Conservation (phyloP, 78 protist species). For the Protostelium mycophagum region DNA sequence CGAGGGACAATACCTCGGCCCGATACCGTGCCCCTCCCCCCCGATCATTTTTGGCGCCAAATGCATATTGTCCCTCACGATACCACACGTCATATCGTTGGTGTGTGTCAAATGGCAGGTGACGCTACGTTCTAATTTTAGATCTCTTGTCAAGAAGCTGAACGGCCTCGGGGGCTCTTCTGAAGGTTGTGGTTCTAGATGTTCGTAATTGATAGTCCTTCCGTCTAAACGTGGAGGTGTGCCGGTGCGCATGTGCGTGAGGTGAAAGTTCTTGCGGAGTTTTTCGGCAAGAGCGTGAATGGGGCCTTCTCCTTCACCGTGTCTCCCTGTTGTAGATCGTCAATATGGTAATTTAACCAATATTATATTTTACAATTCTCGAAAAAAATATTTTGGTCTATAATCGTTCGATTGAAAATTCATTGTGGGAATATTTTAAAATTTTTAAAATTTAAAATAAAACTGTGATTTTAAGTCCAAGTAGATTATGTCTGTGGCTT, state of each 20-base stretch:
- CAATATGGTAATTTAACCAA: too few species aligned
- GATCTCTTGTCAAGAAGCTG: conserved; percentile 52
- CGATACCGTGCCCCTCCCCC: conserved; percentile 73
- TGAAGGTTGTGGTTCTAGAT: conserved; percentile 60
- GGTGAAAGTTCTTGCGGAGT: conserved; percentile 14
- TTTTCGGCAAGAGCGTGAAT: not conserved
- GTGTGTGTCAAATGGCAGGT: conserved; percentile 81
- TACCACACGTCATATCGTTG: conserved; percentile 47
- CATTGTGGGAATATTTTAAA: too few species aligned
- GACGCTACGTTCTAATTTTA: conserved; percentile 10
- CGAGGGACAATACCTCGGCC: conserved; percentile 92
- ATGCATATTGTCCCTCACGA: conserved; percentile 44
- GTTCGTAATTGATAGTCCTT: conserved; percentile 26
- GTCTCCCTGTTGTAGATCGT: not conserved
- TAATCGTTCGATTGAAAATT: too few species aligned
- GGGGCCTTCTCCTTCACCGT: not conserved
- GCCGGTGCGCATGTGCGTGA: conserved; percentile 66
- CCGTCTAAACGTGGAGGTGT: conserved; percentile 88
- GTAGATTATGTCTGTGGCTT: too few species aligned
- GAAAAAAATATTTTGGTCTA: too few species aligned
- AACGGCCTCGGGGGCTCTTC: conserved; percentile 79
- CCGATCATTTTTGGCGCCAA: conserved; percentile 52
- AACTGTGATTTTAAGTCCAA: too few species aligned
- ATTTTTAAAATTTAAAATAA: too few species aligned
- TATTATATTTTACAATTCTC: not conserved